These are phyloP conservation scores for Adansonia digitata DNA, from an alignment of 345 rosid genomes.

Conservation along the genomic window DNA sequence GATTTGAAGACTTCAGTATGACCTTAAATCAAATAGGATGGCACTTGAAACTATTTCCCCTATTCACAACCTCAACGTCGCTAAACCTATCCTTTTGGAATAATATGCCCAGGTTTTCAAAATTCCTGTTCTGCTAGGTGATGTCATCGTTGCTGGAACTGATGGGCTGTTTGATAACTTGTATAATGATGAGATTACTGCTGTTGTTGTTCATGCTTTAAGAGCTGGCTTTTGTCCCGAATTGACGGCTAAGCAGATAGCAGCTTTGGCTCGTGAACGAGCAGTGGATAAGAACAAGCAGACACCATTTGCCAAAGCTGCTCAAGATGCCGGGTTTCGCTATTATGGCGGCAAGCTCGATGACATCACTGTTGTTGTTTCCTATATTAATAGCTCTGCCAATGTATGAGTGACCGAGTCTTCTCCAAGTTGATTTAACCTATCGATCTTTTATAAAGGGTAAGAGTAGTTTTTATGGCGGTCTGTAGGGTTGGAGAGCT, in stretches of 20 bases:
- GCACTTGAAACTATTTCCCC: neutral
- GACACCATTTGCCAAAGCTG: conserved; percentile 83
- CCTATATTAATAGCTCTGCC: conserved; percentile 39
- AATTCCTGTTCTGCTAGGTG: conserved; percentile 75
- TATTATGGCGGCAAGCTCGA: conserved; percentile 94
- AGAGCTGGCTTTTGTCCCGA: conserved; percentile 76
- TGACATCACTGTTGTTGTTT: conserved; percentile 92
- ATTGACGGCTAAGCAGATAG: conserved; percentile 79
- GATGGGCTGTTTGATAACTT: conserved; percentile 90
- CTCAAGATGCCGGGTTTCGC: conserved; percentile 88
- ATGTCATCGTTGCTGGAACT: conserved; percentile 83
- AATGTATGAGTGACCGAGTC: neutral
- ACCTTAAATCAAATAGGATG: neutral
- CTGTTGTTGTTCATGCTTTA: conserved; percentile 66
- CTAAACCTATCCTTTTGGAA: neutral
- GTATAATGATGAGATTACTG: conserved; percentile 73
- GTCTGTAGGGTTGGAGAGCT: neutral
- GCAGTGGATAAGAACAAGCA: conserved; percentile 69
- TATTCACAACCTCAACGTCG: neutral
- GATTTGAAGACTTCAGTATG: neutral
- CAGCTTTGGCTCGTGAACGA: conserved; percentile 76
- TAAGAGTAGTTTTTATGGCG: neutral
- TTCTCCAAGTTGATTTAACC: neutral
- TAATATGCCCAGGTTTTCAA: conserved; percentile 53
- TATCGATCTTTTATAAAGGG: neutral